Evolutionary conservation across 805 yeast species (phyloP).

Genomic region (Candida insectorum): DNA sequence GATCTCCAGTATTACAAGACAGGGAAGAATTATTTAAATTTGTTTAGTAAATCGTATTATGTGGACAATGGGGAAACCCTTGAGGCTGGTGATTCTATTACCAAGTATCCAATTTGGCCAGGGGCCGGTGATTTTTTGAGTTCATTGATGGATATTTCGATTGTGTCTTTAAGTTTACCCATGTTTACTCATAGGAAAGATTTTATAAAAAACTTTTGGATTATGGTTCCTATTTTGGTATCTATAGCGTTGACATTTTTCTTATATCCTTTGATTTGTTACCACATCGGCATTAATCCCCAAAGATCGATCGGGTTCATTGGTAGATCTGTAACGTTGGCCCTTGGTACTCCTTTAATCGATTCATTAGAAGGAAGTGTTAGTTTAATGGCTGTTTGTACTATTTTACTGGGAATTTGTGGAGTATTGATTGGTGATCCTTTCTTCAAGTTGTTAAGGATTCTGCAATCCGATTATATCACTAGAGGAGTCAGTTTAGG

Average conservation of each 20-base stretch:
- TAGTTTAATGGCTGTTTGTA: slow-evolving; percentile 73
- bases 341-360: slow-evolving; percentile 74
- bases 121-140: slow-evolving; percentile 79
- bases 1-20: slow-evolving; percentile 59
- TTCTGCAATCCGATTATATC: slow-evolving; percentile 62
- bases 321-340: slow-evolving; percentile 76
- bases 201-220: slow-evolving; percentile 53
- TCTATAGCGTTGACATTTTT: slow-evolving; percentile 59
- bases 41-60: slow-evolving; percentile 44
- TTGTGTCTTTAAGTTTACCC: slow-evolving; percentile 72
- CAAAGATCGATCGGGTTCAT: slow-evolving; percentile 68
- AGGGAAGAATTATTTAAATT: slow-evolving; percentile 59
- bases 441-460: slow-evolving; percentile 47
- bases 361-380: slow-evolving; percentile 64
- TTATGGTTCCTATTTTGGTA: slow-evolving; percentile 57
- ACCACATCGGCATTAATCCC: slow-evolving; percentile 59
- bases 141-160: slow-evolving; percentile 71
- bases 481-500: slow-evolving; percentile 77
- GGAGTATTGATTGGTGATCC: slow-evolving; percentile 67
- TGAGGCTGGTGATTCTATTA: slow-evolving; percentile 15
- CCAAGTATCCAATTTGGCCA: slow-evolving; percentile 50
- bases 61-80: slow-evolving; percentile 24
- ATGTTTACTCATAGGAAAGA: slow-evolving; percentile 73
- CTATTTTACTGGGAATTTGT: slow-evolving; percentile 70
- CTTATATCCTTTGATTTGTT: slow-evolving; percentile 67